phyloP scores from a whole-genome alignment of 495 filamentous ascomycete species.

The Opeltia flavorubescens region DNA sequence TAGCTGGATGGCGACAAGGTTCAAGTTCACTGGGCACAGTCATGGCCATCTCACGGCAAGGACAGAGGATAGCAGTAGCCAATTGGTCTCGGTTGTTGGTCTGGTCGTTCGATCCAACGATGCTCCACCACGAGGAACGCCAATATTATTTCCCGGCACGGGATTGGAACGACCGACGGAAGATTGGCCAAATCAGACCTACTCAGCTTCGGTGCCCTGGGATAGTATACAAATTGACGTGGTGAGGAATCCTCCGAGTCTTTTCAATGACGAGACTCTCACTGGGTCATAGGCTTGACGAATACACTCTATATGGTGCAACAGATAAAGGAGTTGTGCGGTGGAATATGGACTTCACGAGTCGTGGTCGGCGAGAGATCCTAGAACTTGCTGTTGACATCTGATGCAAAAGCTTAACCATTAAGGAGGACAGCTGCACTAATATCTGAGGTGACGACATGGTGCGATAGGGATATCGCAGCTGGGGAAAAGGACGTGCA shows the following conservation, averaged over 20 bases:
- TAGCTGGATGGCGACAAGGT: slow-evolving; percentile 27
- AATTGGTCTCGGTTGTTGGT: slow-evolving; percentile 33
- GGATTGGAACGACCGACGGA: slow-evolving; percentile 11
- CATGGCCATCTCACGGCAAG: slow-evolving; percentile 25
- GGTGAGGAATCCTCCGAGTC: too few relatives aligned
- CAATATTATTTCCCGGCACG: slow-evolving; percentile 13
- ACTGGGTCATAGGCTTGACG: too few relatives aligned
- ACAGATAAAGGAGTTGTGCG: slow-evolving; percentile 33
- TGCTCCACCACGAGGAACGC: slow-evolving; percentile 16
- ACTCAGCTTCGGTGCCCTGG: slow-evolving; percentile 8
- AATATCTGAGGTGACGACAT: too few relatives aligned
- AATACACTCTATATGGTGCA: slow-evolving; percentile 29
- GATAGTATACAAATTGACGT: slow-evolving; percentile 16
- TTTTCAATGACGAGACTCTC: too few relatives aligned
- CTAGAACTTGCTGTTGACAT: slow-evolving; percentile 11
- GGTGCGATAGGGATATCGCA: too few relatives aligned
- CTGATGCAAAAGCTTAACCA: slow-evolving; percentile 6
- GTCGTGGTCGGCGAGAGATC: slow-evolving; percentile 5
- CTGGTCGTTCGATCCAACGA: slow-evolving; percentile 29
- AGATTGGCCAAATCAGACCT: slow-evolving; percentile 11
- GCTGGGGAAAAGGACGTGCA: too few relatives aligned
- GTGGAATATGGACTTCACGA: slow-evolving; percentile 20
- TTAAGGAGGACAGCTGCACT: too few relatives aligned
- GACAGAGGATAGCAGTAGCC: slow-evolving; percentile 29
- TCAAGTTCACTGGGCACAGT: slow-evolving; percentile 27